Conservation (phyloP, 805 yeast species). For the Saccharomycopsis fodiens region DNA sequence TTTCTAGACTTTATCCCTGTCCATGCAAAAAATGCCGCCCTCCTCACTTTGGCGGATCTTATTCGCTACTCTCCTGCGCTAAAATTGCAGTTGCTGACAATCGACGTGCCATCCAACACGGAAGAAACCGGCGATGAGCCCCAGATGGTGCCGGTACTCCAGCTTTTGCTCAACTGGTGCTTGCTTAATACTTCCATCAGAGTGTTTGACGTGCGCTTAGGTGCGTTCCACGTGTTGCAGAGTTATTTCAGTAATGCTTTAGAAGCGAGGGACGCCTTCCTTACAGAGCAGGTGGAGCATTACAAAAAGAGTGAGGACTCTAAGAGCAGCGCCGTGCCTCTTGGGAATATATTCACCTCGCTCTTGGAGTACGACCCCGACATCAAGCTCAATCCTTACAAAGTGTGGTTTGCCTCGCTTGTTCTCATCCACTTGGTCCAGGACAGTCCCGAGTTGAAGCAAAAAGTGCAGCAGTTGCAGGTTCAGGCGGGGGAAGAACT, state of each 20-base stretch:
- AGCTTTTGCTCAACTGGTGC: slow-evolving; percentile 78
- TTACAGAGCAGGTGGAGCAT: slow-evolving; percentile 58
- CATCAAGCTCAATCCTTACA: slow-evolving; percentile 73
- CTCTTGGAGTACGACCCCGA: slow-evolving; percentile 73
- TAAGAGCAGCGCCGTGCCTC: slow-evolving; percentile 23
- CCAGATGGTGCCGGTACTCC: slow-evolving; percentile 54
- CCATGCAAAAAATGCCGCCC: slow-evolving; percentile 56
- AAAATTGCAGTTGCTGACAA: slow-evolving; percentile 65
- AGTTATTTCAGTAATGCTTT: slow-evolving; percentile 61
- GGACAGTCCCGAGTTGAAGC: slow-evolving; percentile 42
- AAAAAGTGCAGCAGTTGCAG: slow-evolving; percentile 39
- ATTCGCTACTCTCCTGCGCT: slow-evolving; percentile 58
- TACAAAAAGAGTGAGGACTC: slow-evolving; percentile 22
- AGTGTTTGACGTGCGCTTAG: slow-evolving; percentile 71
- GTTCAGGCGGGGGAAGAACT: slow-evolving; percentile 43
- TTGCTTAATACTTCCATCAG: slow-evolving; percentile 75
- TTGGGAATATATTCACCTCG: slow-evolving; percentile 59
- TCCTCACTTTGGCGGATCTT: slow-evolving; percentile 70
- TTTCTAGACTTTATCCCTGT: slow-evolving; percentile 62
- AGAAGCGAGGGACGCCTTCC: slow-evolving; percentile 52
- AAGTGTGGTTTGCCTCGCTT: slow-evolving; percentile 74
- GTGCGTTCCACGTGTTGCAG: slow-evolving; percentile 57
- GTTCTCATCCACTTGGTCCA: slow-evolving; percentile 56
- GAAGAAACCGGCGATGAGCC: slow-evolving; percentile 21
- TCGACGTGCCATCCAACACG: slow-evolving; percentile 50